Evolutionary conservation across 2,329 filamentous ascomycete genomes (phyloP).

Genomic region (Geosmithia putterillii): DNA sequence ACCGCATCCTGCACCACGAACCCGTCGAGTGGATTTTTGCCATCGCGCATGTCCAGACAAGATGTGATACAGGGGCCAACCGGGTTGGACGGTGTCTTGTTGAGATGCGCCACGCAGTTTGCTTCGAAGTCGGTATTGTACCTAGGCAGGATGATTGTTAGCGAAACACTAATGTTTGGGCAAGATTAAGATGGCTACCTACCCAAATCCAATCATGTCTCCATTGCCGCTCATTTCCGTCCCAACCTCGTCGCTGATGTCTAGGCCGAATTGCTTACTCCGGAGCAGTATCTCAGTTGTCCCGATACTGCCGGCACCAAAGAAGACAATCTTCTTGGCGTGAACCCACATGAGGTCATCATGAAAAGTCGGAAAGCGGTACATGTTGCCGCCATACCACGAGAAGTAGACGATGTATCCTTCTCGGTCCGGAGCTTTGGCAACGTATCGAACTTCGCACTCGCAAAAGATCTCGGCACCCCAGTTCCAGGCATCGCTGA

Average conservation of each 20-base stretch:
- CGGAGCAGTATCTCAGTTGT: slow-evolving; percentile 54
- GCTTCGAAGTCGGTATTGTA: slow-evolving; percentile 47
- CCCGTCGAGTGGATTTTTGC: slow-evolving; percentile 43
- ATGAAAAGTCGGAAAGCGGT: slow-evolving; percentile 39
- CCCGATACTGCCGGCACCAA: slow-evolving; percentile 52
- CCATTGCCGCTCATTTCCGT: slow-evolving; percentile 54
- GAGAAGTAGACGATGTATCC: slow-evolving; percentile 55
- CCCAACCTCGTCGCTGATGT: slow-evolving; percentile 44
- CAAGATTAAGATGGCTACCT: slow-evolving; percentile 11
- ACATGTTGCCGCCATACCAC: slow-evolving; percentile 49
- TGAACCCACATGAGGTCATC: slow-evolving; percentile 56
- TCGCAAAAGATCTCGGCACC: slow-evolving; percentile 61
- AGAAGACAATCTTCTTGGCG: slow-evolving; percentile 51
- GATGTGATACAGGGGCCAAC: slow-evolving; percentile 51
- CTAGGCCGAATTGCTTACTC: slow-evolving; percentile 44
- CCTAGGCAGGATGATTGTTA: slow-evolving; percentile 13
- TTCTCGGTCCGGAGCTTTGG: slow-evolving; percentile 32
- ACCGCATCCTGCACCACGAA: slow-evolving; percentile 54
- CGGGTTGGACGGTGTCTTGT: slow-evolving; percentile 36
- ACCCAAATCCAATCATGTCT: slow-evolving; percentile 52
- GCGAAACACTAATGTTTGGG: too few species aligned
- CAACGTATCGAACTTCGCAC: slow-evolving; percentile 52
- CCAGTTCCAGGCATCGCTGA: slow-evolving; percentile 61
- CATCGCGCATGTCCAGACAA: slow-evolving; percentile 45
- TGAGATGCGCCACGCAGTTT: slow-evolving; percentile 40